Conservation (phyloP, 2,329 filamentous ascomycete species). For the Cercospora nicotianae region DNA sequence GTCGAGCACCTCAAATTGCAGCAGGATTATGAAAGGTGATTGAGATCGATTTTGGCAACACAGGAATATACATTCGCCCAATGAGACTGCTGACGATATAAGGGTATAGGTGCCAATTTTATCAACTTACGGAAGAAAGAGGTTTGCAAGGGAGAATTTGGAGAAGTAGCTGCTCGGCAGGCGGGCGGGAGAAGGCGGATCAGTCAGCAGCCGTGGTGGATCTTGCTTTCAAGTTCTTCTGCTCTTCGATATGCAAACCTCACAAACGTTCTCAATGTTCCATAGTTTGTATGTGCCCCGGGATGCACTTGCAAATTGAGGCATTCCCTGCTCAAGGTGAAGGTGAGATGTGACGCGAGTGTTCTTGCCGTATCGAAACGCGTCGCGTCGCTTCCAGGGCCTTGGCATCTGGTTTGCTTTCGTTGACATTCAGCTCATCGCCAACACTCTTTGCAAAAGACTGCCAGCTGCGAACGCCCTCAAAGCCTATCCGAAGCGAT, state of each 20-base stretch:
- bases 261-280: neutral
- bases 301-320: neutral
- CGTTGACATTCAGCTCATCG: neutral
- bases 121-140: neutral
- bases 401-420: neutral
- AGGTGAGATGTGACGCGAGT: neutral
- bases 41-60: neutral
- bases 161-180: neutral
- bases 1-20: neutral
- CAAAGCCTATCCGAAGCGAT: neutral
- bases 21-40: neutral
- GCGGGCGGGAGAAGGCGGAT: neutral
- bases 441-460: neutral
- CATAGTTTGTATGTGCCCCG: neutral
- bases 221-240: neutral
- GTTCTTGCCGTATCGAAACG: neutral
- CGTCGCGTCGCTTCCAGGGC: neutral
- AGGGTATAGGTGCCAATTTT: conserved; percentile 1
- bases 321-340: neutral
- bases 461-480: neutral
- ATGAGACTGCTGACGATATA: neutral
- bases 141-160: neutral
- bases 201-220: neutral
- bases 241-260: neutral
- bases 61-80: neutral